These are phyloP conservation scores for Lasiosphaeriaceae sp. DNA, from an alignment of 495 filamentous ascomycete species.

Conservation along the genomic window DNA sequence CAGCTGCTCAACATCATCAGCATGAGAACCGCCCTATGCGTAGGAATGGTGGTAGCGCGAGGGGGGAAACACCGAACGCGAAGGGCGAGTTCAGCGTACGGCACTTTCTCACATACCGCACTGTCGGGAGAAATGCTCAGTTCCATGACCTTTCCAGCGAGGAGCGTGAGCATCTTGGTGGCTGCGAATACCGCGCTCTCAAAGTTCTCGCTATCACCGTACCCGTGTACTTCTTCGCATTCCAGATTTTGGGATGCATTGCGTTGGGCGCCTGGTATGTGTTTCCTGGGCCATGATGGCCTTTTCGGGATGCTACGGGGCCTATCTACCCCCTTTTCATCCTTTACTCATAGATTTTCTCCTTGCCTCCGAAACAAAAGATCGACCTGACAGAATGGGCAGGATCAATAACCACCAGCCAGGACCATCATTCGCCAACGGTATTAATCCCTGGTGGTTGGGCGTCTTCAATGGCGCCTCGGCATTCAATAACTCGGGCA, in stretches of 20 bases:
- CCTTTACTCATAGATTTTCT: too few relatives aligned
- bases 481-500: constrained; percentile 85
- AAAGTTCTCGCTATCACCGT: constrained; percentile 68
- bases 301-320: too few relatives aligned
- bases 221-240: constrained; percentile 67
- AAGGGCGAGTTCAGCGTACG: constrained; percentile 14
- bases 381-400: background rate
- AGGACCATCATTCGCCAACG: constrained; percentile 58
- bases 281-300: too few relatives aligned
- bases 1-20: constrained; percentile 1
- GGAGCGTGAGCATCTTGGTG: constrained; percentile 71
- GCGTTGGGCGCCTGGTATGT: constrained; percentile 61
- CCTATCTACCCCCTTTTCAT: too few relatives aligned
- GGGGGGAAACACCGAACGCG: background rate
- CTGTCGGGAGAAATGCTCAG: constrained; percentile 65
- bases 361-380: too few relatives aligned
- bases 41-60: background rate
- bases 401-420: constrained; percentile 56
- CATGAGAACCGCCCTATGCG: constrained; percentile 1
- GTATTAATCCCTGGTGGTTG: constrained; percentile 61
- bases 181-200: constrained; percentile 76
- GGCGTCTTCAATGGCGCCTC: constrained; percentile 67
- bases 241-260: constrained; percentile 67
- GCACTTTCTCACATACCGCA: constrained; percentile 25
- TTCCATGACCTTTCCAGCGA: constrained; percentile 64